Percentiles rank a stretch among this genome's conserved stretches.
phyloP scores from a whole-genome alignment of 2,329 filamentous ascomycete species.

The Lecanicillium sp. region DNA sequence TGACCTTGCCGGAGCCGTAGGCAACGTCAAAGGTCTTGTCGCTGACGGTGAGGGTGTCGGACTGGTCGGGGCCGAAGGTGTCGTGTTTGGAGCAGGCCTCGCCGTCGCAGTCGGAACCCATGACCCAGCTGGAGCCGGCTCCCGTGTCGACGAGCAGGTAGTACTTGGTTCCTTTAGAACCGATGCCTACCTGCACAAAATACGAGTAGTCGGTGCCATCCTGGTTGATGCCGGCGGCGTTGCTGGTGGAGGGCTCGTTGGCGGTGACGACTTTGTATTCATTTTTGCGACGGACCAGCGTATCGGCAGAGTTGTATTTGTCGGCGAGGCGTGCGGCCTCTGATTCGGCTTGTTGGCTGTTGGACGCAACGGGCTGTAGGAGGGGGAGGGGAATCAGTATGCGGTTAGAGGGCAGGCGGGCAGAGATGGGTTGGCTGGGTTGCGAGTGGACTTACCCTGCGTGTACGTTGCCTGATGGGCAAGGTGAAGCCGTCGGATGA shows the following conservation, averaged over 20 bases:
- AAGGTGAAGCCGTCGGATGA: constrained; percentile 30
- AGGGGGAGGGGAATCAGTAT: constrained; percentile 10
- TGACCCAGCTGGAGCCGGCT: constrained; percentile 75
- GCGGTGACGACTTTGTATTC: constrained; percentile 43
- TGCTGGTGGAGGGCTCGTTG: constrained; percentile 35
- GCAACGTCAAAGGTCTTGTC: constrained; percentile 55
- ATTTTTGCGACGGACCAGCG: constrained; percentile 31
- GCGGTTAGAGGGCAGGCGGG: background rate
- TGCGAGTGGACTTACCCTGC: constrained; percentile 22
- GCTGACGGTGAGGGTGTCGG: constrained; percentile 53
- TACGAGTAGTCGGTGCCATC: constrained; percentile 63
- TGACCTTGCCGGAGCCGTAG: constrained; percentile 73
- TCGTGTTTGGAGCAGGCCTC: constrained; percentile 63
- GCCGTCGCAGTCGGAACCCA: constrained; percentile 62
- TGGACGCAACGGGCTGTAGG: constrained; percentile 27
- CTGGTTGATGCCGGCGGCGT: constrained; percentile 53
- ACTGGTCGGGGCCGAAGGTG: constrained; percentile 61
- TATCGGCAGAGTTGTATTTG: constrained; percentile 30
- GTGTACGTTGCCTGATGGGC: constrained; percentile 33
- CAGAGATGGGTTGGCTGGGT: background rate
- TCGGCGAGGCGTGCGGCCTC: constrained; percentile 32
- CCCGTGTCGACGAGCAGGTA: constrained; percentile 63
- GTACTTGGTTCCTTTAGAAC: constrained; percentile 47
- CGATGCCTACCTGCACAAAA: constrained; percentile 52
- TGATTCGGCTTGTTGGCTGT: constrained; percentile 31